Percentiles rank a stretch among this genome's conserved stretches.
phyloP scores from a whole-genome alignment of 1,284 basidiomycete genomes.

The Ceratobasidium sp. region DNA sequence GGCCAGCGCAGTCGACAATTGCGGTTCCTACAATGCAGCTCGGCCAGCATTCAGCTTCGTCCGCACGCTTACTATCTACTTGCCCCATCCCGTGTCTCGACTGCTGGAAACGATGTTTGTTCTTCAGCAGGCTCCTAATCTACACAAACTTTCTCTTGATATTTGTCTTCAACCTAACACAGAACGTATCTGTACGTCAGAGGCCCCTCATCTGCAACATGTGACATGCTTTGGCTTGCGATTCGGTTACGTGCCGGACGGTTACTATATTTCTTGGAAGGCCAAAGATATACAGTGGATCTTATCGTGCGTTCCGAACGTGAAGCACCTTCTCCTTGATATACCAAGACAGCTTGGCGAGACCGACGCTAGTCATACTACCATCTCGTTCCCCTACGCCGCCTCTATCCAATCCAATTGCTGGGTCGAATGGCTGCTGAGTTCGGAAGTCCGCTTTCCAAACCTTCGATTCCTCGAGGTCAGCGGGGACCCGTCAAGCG shows the following conservation, averaged over 20 bases:
- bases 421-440: constrained; percentile 4
- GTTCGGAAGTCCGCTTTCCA: background rate
- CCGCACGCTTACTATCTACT: background rate
- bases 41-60: constrained; percentile 4
- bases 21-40: no score
- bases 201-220: background rate
- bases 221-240: constrained; percentile 1
- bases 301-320: background rate
- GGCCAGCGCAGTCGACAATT: background rate
- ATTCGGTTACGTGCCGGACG: background rate
- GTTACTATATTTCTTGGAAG: background rate
- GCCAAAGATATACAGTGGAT: constrained; percentile 11
- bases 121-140: background rate
- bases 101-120: background rate
- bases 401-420: constrained; percentile 6
- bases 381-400: background rate
- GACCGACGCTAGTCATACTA: background rate
- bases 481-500: constrained; percentile 17
- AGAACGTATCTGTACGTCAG: background rate
- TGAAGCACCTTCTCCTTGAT: background rate
- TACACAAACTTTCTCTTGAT: background rate
- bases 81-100: background rate
- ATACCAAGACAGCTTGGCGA: background rate
- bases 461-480: constrained; percentile 10
- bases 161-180: background rate